phyloP scores from a whole-genome alignment of 2,329 filamentous ascomycete species.

The Periconia sp. region DNA sequence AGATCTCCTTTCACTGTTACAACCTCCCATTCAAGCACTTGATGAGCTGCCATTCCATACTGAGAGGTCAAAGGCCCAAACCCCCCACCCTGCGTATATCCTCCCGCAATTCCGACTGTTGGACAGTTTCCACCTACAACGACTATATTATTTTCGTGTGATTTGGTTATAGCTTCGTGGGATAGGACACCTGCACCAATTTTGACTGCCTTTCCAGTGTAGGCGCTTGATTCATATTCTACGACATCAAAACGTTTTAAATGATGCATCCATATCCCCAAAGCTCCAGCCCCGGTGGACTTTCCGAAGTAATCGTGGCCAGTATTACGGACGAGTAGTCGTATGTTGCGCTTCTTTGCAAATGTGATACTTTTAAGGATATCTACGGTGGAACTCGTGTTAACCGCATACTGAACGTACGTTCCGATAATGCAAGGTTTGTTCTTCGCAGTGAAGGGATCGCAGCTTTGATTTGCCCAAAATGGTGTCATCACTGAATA shows the following conservation, averaged over 20 bases:
- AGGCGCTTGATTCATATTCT: conserved; percentile 4
- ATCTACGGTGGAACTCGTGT: conserved; percentile 22
- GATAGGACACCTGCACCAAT: conserved; percentile 17
- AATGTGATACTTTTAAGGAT: conserved; percentile 14
- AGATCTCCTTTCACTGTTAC: conserved; percentile 22
- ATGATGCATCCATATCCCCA: conserved; percentile 23
- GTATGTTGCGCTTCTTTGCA: conserved; percentile 18
- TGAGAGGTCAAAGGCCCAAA: conserved; percentile 30
- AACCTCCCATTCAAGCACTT: conserved; percentile 26
- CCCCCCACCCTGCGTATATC: not conserved
- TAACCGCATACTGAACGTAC: conserved; percentile 40
- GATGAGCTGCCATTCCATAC: conserved; percentile 20
- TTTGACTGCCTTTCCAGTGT: conserved; percentile 13
- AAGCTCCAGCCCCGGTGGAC: conserved; percentile 16
- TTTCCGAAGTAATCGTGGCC: conserved; percentile 26
- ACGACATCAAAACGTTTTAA: conserved; percentile 14
- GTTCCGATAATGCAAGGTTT: conserved; percentile 19
- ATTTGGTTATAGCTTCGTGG: conserved; percentile 15
- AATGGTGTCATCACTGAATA: conserved; percentile 1
- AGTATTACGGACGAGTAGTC: conserved; percentile 22
- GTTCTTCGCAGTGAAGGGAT: conserved; percentile 4
- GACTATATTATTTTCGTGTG: conserved; percentile 12
- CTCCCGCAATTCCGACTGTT: not conserved
- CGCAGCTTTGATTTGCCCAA: conserved; percentile 13
- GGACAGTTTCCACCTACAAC: conserved; percentile 16